A percentile compares a stretch with the other conserved stretches of the same genome.
Evolutionary conservation across 345 rosid species (phyloP).

Genomic region (Balakata baccata): DNA sequence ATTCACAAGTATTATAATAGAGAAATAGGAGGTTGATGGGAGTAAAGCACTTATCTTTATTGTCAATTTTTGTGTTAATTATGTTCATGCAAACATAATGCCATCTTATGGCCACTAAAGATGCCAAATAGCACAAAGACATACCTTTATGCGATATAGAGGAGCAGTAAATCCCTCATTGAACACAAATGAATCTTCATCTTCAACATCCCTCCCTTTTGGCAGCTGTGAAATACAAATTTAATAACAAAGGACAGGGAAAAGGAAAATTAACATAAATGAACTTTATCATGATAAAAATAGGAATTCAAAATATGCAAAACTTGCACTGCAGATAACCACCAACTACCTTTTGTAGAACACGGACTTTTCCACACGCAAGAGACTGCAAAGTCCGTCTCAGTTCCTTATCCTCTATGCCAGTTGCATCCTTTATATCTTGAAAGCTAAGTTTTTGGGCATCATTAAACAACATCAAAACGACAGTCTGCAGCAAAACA

Average conservation of each 20-base stretch:
- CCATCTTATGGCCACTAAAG: not conserved
- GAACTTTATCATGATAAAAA: constrained; percentile 1
- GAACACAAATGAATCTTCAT: constrained; percentile 76
- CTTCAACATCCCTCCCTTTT: constrained; percentile 95
- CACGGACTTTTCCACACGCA: constrained; percentile 96
- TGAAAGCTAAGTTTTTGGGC: constrained; percentile 84
- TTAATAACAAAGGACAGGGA: not conserved
- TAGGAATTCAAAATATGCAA: not conserved
- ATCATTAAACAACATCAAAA: constrained; percentile 93
- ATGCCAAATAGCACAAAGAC: not conserved
- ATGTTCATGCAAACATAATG: not conserved
- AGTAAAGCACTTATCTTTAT: constrained; percentile 1
- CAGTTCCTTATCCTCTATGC: constrained; percentile 93
- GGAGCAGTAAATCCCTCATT: constrained; percentile 78
- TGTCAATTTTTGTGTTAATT: not conserved
- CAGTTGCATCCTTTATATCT: constrained; percentile 87
- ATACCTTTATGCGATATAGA: constrained; percentile 84
- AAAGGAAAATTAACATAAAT: not conserved
- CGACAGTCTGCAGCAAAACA: constrained; percentile 66
- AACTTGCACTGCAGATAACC: not conserved
- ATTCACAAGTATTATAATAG: not conserved
- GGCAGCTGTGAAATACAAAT: constrained; percentile 53
- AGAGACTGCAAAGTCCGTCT: constrained; percentile 93
- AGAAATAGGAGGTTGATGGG: not conserved
- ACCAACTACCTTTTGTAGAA: constrained; percentile 71